Base-by-base conservation (phyloP, 495 filamentous ascomycete genomes). In the Echria macrotheca region DNA sequence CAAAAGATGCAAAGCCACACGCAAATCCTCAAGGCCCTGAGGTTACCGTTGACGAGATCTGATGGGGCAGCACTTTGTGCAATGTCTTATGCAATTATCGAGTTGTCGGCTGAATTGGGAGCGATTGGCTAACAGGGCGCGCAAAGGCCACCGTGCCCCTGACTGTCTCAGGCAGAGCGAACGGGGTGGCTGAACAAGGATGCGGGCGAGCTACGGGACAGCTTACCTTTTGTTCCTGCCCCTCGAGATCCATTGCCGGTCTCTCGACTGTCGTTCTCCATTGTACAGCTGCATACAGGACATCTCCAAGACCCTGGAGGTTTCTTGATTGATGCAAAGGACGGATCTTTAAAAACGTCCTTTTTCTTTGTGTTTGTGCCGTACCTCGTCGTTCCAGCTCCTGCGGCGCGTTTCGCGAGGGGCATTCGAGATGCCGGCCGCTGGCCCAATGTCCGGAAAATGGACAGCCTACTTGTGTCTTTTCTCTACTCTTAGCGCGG, bases 401-500 rank as follows among this genome's bases (percentile, higher is more conserved):
- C 19, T 42, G 10, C 17, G 15, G 26, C 37, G 33, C 26, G 10
- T 33, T 5, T 31, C 18, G 52, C 41, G 46, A 47, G 35, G 48
- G 47, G 41, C 46, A n/a, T 31, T 54, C 61, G 48, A 58, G 53
- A 72, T 71, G 70, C 57, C 59, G 48, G 52, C 54, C 52, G 42
- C 61, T 47, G 71, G 67, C 63, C 72, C 70, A 61, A 61, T 69
- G 68, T 78, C 73, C 37, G 47, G 52, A 51, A 69, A 64, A 64
- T 84, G 82, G 82, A 74, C 76, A 53, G 63, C 76, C 51, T 71
- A 78, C 35, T 60, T 81, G 32, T 67, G 69, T 48, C 54, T 76
- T 49, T 49, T 78, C 24, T 59, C 71, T 18, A 50, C 69, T 1
- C 46, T 79, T 15, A 63, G 63, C 44, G 67, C 60, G 42, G 58